These are phyloP conservation scores for Russula emetica DNA, from an alignment of 768 basidiomycete species.

Conservation along the genomic window DNA sequence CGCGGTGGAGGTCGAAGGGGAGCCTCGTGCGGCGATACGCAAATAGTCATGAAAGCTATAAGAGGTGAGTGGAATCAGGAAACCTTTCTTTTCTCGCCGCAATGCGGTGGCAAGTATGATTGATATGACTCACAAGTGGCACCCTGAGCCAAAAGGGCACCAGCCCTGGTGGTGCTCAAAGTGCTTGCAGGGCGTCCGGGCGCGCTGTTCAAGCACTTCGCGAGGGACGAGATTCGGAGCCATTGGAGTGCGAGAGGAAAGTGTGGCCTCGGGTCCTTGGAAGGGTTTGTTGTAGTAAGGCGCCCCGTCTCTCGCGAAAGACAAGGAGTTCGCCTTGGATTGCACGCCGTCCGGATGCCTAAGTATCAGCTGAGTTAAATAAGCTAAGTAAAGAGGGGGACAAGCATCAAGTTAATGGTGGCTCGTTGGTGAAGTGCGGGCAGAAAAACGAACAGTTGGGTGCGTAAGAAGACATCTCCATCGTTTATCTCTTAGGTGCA, in stretches of 20 bases:
- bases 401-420: neutral
- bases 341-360: neutral
- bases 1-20: neutral
- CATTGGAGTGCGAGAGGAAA: neutral
- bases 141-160: slow-evolving; percentile 16
- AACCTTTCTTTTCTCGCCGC: neutral
- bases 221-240: neutral
- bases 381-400: neutral
- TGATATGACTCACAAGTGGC: slow-evolving; percentile 18
- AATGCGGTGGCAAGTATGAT: too few relatives aligned
- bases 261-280: neutral
- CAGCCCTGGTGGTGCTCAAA: slow-evolving; percentile 18
- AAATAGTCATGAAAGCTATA: slow-evolving; percentile 15
- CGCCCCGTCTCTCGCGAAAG: neutral
- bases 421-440: neutral
- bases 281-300: neutral
- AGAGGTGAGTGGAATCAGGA: neutral
- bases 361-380: neutral
- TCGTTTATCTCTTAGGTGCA: neutral
- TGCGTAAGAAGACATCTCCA: neutral
- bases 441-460: slow-evolving; percentile 5
- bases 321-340: neutral
- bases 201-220: slow-evolving; percentile 13
- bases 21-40: neutral
- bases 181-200: slow-evolving; percentile 14